These are phyloP conservation scores for Fragilaria radians DNA, from an alignment of 108 stramenopile genomes.

Conservation along the genomic window DNA sequence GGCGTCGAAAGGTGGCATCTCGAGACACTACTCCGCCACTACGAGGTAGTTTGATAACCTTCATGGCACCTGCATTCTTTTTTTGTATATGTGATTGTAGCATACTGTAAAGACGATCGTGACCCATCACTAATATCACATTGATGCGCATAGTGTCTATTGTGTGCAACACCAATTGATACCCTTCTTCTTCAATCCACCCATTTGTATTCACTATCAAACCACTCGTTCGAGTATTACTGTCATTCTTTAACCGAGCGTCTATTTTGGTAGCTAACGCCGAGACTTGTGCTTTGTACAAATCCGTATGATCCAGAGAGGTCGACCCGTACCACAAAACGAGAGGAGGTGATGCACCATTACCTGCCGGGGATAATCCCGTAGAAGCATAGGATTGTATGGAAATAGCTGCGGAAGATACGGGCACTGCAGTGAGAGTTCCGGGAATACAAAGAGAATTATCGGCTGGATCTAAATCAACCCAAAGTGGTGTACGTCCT, in stretches of 20 bases:
- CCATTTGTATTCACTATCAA: slow-evolving; percentile 82
- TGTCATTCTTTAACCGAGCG: slow-evolving; percentile 40
- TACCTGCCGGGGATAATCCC: slow-evolving; percentile 32
- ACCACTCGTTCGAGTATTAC: slow-evolving; percentile 61
- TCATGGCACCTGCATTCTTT: slow-evolving; percentile 23
- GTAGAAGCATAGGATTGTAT: slow-evolving; percentile 55
- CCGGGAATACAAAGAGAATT: slow-evolving; percentile 73
- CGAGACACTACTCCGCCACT: slow-evolving; percentile 76
- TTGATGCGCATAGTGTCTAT: slow-evolving; percentile 60
- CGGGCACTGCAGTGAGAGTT: slow-evolving; percentile 56
- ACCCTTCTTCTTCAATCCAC: slow-evolving; percentile 66
- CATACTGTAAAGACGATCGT: slow-evolving; percentile 86
- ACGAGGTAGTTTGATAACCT: slow-evolving; percentile 78
- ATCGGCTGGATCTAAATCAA: slow-evolving; percentile 76
- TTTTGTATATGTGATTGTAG: slow-evolving; percentile 59
- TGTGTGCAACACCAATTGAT: slow-evolving; percentile 55
- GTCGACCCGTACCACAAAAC: slow-evolving; percentile 72
- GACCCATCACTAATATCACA: slow-evolving; percentile 75
- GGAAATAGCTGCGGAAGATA: slow-evolving; percentile 38
- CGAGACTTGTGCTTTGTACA: slow-evolving; percentile 72
- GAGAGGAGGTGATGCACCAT: slow-evolving; percentile 37
- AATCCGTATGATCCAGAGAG: slow-evolving; percentile 4
- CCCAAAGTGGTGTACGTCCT: slow-evolving; percentile 68
- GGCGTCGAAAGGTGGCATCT: slow-evolving; percentile 54
- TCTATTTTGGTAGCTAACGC: slow-evolving; percentile 53